Evolutionary conservation across 257 asterid species (phyloP), one percentile per base, ranked within the genome.

Genomic region (Agastache rugosa): DNA sequence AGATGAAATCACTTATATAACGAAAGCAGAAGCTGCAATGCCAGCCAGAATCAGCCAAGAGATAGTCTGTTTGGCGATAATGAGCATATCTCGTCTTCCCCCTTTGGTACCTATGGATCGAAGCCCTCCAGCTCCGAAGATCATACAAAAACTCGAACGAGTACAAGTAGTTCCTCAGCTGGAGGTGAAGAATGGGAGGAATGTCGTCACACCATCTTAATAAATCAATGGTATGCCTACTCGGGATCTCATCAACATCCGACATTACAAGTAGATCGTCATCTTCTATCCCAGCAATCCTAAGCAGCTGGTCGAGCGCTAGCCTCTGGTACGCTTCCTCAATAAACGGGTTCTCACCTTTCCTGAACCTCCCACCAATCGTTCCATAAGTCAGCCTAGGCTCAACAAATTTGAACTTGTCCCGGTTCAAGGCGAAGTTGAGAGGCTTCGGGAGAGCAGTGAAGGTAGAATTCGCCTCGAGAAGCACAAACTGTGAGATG

Each of bases 11-110:
- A 10, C 80, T 83, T 12, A 90, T 83, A 6, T 70, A 79, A 1
- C 90, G 84, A 59, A 89, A 90, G 76, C 93, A 90, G 72, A 90
- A 90, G 88, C 93, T 90, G 41, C 96, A 90, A 71, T 90, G 96
- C 96, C 96, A 90, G 8, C 96, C 96, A 0, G 96, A 76, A 53
- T 90, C 96, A 0, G 96, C 77, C 17, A 90, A 31, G 11, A 87
- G 79, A 66, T 76, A 79, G 47, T 90, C 90, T 0, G 91, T 71
- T 39, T 85, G 93, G 1, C 96, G 87, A 20, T 79, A 87, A 58
- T 90, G 96, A 8, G 87, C 93, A 25, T 90, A 87, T 45, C 83
- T 73, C 1, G 96, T 87, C 72, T 67, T 82, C n/a, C 82, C 86
- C 34, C 22, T 51, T 15, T 78, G 78, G 35, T 87, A 90, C 70